Evolutionary conservation across 441 rosid species (phyloP).

Genomic region (Erodium moschatum): DNA sequence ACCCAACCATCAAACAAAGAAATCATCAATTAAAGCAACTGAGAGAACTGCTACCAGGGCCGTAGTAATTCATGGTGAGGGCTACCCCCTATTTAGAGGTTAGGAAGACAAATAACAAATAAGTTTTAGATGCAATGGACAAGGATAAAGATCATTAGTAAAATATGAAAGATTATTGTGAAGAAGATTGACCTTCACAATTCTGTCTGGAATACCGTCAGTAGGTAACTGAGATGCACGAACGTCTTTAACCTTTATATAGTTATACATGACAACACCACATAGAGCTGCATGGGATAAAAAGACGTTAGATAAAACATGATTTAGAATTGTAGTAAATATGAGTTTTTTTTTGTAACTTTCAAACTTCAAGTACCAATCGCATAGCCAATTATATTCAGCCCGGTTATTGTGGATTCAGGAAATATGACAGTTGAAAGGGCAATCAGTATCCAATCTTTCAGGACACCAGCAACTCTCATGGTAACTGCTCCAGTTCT

Average conservation of each 20-base stretch:
- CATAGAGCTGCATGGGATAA: conserved; percentile 54
- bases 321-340: not conserved
- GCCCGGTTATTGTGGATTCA: conserved; percentile 83
- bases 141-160: not conserved
- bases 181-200: conserved; percentile 47
- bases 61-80: no score
- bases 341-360: not conserved
- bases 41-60: no score
- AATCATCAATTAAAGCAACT: no score
- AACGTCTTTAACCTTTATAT: conserved; percentile 79
- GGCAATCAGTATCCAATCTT: conserved; percentile 99
- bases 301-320: not conserved
- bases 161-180: not conserved
- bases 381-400: conserved; percentile 91
- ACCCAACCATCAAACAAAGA: not conserved
- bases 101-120: not conserved
- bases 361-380: conserved; percentile 47
- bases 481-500: conserved; percentile 97
- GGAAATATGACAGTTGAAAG: conserved; percentile 98
- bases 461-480: conserved; percentile 96
- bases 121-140: not conserved
- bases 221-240: conserved; percentile 62
- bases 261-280: conserved; percentile 97
- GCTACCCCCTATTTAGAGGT: no score
- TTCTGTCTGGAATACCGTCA: conserved; percentile 67